A percentile compares a stretch with the other conserved stretches of the same genome.
Evolutionary conservation across 768 basidiomycete species (phyloP).

Genomic region (Hygrophoropsis aurantiaca): DNA sequence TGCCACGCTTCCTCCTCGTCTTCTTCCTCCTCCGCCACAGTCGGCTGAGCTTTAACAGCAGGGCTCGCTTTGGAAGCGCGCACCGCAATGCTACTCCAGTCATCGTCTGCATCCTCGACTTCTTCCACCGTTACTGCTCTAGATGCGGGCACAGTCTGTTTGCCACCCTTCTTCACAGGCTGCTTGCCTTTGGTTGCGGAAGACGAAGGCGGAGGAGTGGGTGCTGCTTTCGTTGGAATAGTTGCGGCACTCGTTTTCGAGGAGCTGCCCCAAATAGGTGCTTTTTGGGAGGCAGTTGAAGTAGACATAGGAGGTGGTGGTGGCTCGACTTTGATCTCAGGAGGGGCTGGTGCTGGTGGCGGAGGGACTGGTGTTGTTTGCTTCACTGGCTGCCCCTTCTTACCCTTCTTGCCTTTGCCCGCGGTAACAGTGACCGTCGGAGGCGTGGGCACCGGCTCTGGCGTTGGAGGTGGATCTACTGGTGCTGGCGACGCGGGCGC

Average conservation of each 20-base stretch:
- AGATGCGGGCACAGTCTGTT: slow-evolving; percentile 7
- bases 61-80: too few relatives aligned
- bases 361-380: slow-evolving; percentile 11
- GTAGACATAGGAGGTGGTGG: slow-evolving; percentile 7
- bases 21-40: background rate
- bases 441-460: background rate
- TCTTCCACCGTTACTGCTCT: slow-evolving; percentile 14
- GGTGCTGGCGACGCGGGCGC: background rate
- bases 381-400: slow-evolving; percentile 14
- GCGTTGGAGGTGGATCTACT: background rate
- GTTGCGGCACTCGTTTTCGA: slow-evolving; percentile 4
- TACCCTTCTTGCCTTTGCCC: slow-evolving; percentile 21
- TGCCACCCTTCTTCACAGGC: slow-evolving; percentile 12
- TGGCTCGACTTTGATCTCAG: slow-evolving; percentile 20
- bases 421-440: too few relatives aligned
- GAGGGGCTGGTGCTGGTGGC: slow-evolving; percentile 11
- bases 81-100: background rate
- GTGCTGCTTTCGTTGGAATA: slow-evolving; percentile 16
- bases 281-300: slow-evolving; percentile 11
- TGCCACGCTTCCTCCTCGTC: slow-evolving; percentile 2
- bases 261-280: slow-evolving; percentile 9
- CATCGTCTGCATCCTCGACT: slow-evolving; percentile 15
- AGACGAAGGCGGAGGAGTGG: slow-evolving; percentile 7
- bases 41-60: too few relatives aligned
- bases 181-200: slow-evolving; percentile 5